Evolutionary conservation across 2,329 filamentous ascomycete genomes (phyloP).

Genomic region (Corinectria fuckeliana): DNA sequence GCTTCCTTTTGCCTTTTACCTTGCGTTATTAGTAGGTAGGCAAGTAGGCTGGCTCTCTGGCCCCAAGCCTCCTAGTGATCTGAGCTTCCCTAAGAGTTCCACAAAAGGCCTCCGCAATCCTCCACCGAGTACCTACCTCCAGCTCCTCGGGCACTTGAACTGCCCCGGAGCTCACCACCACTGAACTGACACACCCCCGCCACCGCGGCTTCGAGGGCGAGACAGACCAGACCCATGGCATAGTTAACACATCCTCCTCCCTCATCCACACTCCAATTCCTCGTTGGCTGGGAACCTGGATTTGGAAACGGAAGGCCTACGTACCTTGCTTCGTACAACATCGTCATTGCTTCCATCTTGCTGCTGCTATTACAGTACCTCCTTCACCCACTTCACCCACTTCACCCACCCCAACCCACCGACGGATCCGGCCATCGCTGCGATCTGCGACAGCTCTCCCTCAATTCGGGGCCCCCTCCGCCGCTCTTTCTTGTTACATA

Average conservation of each 20-base stretch:
- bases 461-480: conserved; percentile 26
- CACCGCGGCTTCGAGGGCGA: conserved; percentile 14
- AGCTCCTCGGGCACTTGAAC: conserved; percentile 25
- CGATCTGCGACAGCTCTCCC: conserved; percentile 33
- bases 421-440: conserved; percentile 29
- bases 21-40: conserved; percentile 17
- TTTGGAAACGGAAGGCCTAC: neutral
- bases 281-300: neutral
- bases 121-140: conserved; percentile 1
- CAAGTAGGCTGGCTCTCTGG: conserved; percentile 30
- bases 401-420: conserved; percentile 20
- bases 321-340: neutral
- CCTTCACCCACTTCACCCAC: conserved; percentile 6
- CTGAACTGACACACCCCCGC: conserved; percentile 20
- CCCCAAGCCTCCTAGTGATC: conserved; percentile 28
- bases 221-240: too few relatives aligned
- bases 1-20: neutral
- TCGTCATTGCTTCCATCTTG: neutral
- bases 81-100: conserved; percentile 15
- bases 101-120: conserved; percentile 9
- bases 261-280: conserved; percentile 13
- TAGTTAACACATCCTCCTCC: conserved; percentile 33
- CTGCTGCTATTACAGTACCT: neutral
- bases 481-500: neutral
- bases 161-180: conserved; percentile 34